Percentiles rank a stretch among this genome's conserved stretches.
Evolutionary conservation across 495 filamentous ascomycete species (phyloP).

Genomic region (Alectoria sarmentosa): DNA sequence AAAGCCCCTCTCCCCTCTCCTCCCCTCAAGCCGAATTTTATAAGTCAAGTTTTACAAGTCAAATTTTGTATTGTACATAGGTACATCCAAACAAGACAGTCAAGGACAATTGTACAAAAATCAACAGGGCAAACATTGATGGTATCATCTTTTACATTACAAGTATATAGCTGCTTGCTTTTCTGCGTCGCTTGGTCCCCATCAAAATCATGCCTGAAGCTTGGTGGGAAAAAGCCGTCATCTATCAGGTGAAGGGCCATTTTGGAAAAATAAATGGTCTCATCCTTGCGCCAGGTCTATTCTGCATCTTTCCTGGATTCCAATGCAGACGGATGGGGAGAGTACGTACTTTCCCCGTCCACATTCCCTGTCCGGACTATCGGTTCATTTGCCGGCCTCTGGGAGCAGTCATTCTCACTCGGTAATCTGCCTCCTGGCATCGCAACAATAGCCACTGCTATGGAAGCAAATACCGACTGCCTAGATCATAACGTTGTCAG

Average conservation of each 20-base stretch:
- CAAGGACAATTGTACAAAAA: too few relatives aligned
- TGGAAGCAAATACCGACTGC: too few relatives aligned
- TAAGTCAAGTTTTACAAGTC: too few relatives aligned
- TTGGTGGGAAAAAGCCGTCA: constrained; percentile 32
- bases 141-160: too few relatives aligned
- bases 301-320: constrained; percentile 56
- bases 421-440: too few relatives aligned
- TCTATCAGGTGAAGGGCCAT: constrained; percentile 26
- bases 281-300: constrained; percentile 41
- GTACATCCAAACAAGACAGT: too few relatives aligned
- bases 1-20: too few relatives aligned
- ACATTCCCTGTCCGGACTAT: not conserved
- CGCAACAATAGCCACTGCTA: not conserved
- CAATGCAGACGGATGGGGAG: constrained; percentile 56
- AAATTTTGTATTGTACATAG: too few relatives aligned
- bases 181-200: not conserved
- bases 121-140: too few relatives aligned
- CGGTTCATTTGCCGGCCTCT: not conserved
- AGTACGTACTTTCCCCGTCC: constrained; percentile 22
- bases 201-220: constrained; percentile 19
- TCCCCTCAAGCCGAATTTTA: too few relatives aligned
- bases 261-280: not conserved
- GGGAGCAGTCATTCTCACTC: not conserved
- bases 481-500: not conserved
- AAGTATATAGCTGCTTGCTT: not conserved